Conservation (phyloP, 75 land plant genomes). For the Pinus tabuliformis region DNA sequence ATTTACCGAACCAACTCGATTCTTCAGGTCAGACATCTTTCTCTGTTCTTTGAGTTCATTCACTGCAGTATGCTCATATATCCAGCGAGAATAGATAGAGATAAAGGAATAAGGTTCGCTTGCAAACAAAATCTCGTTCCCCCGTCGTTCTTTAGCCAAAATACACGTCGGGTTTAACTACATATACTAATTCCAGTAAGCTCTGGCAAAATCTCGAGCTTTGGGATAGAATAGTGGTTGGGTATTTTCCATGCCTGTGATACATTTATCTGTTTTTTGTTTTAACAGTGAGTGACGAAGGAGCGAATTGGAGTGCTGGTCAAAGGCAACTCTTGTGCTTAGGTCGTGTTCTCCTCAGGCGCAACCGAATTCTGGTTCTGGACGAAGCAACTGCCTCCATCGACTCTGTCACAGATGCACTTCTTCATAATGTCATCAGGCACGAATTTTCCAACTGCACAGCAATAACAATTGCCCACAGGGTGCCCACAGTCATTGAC, state of each 20-base stretch:
- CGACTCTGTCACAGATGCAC: conserved; percentile 76
- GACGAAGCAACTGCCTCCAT: conserved; percentile 97
- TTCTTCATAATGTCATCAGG: conserved; percentile 71
- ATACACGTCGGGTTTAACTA: background rate
- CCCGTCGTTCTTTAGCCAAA: background rate
- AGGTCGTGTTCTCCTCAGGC: conserved; percentile 73
- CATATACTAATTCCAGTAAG: background rate
- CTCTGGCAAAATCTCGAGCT: background rate
- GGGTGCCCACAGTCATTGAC: conserved; percentile 87
- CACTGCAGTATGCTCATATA: background rate
- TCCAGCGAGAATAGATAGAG: background rate
- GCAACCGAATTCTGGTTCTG: conserved; percentile 68
- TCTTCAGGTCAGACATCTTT: conserved; percentile 56
- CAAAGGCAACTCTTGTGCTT: conserved; percentile 96
- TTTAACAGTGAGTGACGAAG: conserved; percentile 73
- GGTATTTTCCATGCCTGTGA: background rate
- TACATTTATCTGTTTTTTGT: background rate
- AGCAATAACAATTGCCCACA: conserved; percentile 83
- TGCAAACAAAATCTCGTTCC: background rate
- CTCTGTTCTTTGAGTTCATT: background rate
- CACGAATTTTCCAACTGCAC: conserved; percentile 73
- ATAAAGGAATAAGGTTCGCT: background rate
- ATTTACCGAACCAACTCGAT: conserved; percentile 60
- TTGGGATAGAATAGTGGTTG: background rate
- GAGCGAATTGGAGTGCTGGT: conserved; percentile 94